Percentiles rank a stretch among this genome's conserved stretches.
Conservation (phyloP, 2,329 filamentous ascomycete genomes). For the Aschersonia sp. region DNA sequence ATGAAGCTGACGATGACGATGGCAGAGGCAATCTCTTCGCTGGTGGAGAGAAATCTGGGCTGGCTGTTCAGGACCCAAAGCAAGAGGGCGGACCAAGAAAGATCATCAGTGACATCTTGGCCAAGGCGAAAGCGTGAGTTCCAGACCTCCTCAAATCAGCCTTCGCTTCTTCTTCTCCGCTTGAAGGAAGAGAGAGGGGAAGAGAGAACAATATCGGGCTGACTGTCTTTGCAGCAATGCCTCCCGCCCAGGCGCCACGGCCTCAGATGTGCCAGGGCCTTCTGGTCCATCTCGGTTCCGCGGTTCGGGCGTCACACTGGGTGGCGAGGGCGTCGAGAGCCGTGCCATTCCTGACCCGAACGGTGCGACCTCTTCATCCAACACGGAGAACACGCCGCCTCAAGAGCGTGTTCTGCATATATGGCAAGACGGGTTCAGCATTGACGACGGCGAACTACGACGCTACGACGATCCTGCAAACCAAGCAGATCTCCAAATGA, state of each 20-base stretch:
- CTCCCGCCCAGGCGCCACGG: constrained; percentile 35
- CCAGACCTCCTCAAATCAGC: background rate
- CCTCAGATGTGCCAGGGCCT: constrained; percentile 28
- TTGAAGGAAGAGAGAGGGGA: no score
- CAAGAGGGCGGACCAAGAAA: constrained; percentile 33
- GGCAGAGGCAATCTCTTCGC: constrained; percentile 59
- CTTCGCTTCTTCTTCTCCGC: no score
- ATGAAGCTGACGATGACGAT: constrained; percentile 41
- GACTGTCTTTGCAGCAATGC: constrained; percentile 36
- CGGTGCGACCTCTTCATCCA: constrained; percentile 13
- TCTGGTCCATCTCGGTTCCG: constrained; percentile 44
- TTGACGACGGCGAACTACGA: constrained; percentile 66
- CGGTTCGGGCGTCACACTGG: constrained; percentile 61
- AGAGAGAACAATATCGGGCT: no score
- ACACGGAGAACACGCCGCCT: constrained; percentile 25
- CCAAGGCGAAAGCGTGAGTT: constrained; percentile 46
- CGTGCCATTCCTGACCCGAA: constrained; percentile 50
- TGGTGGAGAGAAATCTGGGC: constrained; percentile 70
- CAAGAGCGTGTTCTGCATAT: constrained; percentile 61
- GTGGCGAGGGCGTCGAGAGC: constrained; percentile 62
- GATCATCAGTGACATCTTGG: constrained; percentile 48
- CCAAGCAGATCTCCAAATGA: constrained; percentile 57
- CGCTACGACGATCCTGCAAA: constrained; percentile 70
- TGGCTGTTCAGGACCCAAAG: constrained; percentile 51
- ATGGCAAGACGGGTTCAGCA: constrained; percentile 74